Evolutionary conservation across 805 yeast species (phyloP).

Genomic region (Wickerhamiella australiensis): DNA sequence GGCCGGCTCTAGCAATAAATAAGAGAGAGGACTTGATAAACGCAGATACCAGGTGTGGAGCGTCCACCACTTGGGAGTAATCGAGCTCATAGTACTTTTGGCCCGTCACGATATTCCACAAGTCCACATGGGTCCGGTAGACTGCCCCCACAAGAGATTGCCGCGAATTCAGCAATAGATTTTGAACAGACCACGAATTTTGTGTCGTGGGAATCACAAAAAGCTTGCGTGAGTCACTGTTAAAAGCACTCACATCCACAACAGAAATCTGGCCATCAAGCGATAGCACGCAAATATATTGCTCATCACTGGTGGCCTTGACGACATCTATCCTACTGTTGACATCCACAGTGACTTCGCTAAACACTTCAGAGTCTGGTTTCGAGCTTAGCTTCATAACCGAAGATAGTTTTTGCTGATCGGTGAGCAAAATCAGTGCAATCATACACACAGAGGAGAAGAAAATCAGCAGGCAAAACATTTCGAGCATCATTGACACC

Average conservation of each 20-base stretch:
- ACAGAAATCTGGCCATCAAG: slow-evolving; percentile 6
- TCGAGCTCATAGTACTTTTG: slow-evolving; percentile 8
- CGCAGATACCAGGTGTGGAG: neutral
- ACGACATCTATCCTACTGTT: slow-evolving; percentile 7
- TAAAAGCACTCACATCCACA: neutral
- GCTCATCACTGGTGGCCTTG: neutral
- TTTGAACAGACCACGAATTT: slow-evolving; percentile 5
- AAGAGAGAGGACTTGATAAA: slow-evolving; percentile 1
- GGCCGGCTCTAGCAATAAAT: slow-evolving; percentile 1
- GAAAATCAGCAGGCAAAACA: slow-evolving; percentile 10
- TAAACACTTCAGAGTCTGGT: slow-evolving; percentile 3
- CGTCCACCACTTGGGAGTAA: neutral
- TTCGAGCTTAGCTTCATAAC: neutral
- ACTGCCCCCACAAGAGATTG: slow-evolving; percentile 1
- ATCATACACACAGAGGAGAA: slow-evolving; percentile 9
- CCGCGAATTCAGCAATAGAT: slow-evolving; percentile 2
- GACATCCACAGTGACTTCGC: slow-evolving; percentile 6
- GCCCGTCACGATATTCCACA: slow-evolving; percentile 6
- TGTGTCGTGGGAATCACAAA: neutral
- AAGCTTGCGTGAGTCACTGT: neutral
- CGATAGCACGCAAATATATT: neutral
- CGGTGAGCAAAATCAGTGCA: neutral
- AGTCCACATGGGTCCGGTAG: neutral
- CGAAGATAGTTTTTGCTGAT: slow-evolving; percentile 1
- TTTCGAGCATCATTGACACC: slow-evolving; percentile 9